phyloP scores from a whole-genome alignment of 305 asterid species.

The Striga hermonthica region DNA sequence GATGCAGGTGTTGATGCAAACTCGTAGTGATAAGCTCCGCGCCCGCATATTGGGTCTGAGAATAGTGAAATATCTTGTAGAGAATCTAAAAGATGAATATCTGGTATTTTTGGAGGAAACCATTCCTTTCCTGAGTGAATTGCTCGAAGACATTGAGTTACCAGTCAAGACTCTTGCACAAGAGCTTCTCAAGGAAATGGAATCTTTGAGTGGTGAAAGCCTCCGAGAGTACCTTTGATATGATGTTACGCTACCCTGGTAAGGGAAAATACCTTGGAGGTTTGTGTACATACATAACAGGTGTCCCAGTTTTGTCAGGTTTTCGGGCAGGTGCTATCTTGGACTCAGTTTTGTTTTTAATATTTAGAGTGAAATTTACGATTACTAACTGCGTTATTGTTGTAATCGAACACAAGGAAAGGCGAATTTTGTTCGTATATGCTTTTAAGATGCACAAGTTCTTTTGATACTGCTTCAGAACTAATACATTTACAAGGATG shows the following conservation, averaged over 20 bases:
- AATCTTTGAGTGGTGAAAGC: conserved; percentile 74
- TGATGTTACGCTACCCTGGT: neutral
- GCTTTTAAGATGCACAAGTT: neutral
- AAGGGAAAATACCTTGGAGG: neutral
- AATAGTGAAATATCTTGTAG: conserved; percentile 58
- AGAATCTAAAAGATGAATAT: conserved; percentile 83
- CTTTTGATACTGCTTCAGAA: neutral
- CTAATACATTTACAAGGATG: too few relatives aligned
- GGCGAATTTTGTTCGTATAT: conserved; percentile 1
- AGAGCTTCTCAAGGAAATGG: conserved; percentile 77
- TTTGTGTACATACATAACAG: neutral
- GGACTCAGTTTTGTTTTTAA: neutral
- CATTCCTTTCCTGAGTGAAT: conserved; percentile 83
- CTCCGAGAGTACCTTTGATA: conserved; percentile 67
- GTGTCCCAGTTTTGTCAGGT: conserved; percentile 27
- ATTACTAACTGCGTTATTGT: neutral
- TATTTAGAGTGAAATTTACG: conserved; percentile 6
- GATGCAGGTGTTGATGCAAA: conserved; percentile 84
- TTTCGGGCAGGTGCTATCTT: neutral
- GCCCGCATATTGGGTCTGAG: conserved; percentile 76
- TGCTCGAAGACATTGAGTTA: conserved; percentile 77
- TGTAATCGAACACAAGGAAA: neutral
- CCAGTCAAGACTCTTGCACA: conserved; percentile 84
- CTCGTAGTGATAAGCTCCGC: conserved; percentile 78
- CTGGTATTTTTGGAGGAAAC: conserved; percentile 70